Evolutionary conservation across 352 stramenopile species (phyloP), one percentile per base, ranked within the genome.

Genomic region (Phytophthora tubulina): DNA sequence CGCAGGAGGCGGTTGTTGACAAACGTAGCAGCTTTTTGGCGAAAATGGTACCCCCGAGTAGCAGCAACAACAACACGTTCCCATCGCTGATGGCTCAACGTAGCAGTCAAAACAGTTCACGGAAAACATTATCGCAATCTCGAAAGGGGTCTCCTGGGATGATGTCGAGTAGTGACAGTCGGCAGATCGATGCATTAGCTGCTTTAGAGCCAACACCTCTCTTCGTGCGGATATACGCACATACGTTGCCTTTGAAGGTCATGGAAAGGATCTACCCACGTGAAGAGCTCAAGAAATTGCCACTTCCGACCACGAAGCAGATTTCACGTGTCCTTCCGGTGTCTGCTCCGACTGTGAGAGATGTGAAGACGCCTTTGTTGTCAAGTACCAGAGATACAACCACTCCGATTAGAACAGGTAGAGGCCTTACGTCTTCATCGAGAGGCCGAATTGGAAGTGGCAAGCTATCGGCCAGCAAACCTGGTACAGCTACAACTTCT

Each of bases 191-290:
- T 9, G n/a, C 52, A 5, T 45, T 78, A 17, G 4, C 44, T 61
- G 61, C 48, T 6, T 7, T 45, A 31, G 61, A 75, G 31, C 27
- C 66, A 15, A 72, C 50, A 9, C 72, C 76, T 7, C 45, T 93
- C 10, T 91, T 86, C 36, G 78, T 83, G 0, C 79, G 80, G 5
- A 76, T 92, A 33, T 86, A 79, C 50, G 84, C 81, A 6, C 86
- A 94, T 46, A 70, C 89, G n/a, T 48, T 93, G n/a, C 73, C 82
- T 6, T 66, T 72, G 10, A 51, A 68, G 35, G 61, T 88, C 13
- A 84, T 91, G 44, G 86, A 92, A 54, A 74, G 75, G 45, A 73
- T 72, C 17, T 90, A 91, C 35, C 63, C 79, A 7, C 79, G 57
- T 49, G 63, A 79, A 49, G 57, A 63, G 10, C 32, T 87, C 17